Conservation (phyloP, 176 grass and related monocot species). For the Triticum monococcum region DNA sequence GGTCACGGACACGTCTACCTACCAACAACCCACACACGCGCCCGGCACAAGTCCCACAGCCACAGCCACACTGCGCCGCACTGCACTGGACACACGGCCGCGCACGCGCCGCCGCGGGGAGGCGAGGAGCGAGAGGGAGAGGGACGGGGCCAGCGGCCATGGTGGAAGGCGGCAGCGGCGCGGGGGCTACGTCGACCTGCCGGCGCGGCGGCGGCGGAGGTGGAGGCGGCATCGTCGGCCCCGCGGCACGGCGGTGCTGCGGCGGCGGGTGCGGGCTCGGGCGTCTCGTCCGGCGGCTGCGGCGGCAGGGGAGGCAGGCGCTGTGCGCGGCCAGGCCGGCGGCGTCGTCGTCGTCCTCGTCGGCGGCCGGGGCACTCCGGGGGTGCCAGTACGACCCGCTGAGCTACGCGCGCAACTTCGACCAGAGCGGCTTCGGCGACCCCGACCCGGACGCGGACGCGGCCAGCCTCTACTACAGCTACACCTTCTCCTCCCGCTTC, state of each 20-base stretch:
- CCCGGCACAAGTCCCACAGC: conserved; percentile 1
- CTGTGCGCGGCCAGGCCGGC: conserved; percentile 29
- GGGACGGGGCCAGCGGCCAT: not conserved
- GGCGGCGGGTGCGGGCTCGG: conserved; percentile 31
- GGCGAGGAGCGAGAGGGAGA: not conserved
- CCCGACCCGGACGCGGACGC: conserved; percentile 29
- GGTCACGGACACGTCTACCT: not conserved
- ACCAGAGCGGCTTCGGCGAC: conserved; percentile 42
- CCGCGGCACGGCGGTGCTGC: conserved; percentile 15
- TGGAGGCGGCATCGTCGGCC: not conserved
- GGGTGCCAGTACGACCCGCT: conserved; percentile 69
- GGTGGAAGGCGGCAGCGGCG: conserved; percentile 23
- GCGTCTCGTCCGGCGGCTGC: conserved; percentile 56
- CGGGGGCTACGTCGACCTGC: not conserved
- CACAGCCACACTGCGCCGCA: not conserved
- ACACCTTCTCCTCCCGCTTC: conserved; percentile 82
- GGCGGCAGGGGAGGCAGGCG: conserved; percentile 41
- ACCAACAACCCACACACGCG: not conserved
- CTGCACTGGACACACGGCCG: not conserved
- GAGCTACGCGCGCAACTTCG: conserved; percentile 88
- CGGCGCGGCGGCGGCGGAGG: no score
- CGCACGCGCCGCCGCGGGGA: not conserved
- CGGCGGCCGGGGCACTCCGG: conserved; percentile 12
- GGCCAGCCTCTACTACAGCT: conserved; percentile 45
- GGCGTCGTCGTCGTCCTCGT: not conserved